These are phyloP conservation scores for Trichophyton equinum DNA, from an alignment of 2,329 filamentous ascomycete genomes.

Conservation along the genomic window DNA sequence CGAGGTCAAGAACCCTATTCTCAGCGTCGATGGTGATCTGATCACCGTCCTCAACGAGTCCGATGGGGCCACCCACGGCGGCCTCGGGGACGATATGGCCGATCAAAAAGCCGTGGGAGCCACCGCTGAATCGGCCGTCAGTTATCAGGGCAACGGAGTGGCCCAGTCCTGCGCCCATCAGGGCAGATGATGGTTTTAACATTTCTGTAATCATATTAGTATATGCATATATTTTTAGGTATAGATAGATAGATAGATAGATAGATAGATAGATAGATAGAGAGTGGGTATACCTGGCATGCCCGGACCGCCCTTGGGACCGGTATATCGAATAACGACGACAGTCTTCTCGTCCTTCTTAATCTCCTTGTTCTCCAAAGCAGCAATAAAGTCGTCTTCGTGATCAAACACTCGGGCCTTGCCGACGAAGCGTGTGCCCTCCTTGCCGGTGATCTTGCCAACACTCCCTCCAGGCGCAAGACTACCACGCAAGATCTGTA, in stretches of 20 bases:
- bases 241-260: no score
- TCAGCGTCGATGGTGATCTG: slow-evolving; percentile 75
- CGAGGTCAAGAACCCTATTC: slow-evolving; percentile 21
- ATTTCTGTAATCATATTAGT: slow-evolving; percentile 44
- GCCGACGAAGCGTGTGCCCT: slow-evolving; percentile 54
- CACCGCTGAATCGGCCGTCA: slow-evolving; percentile 71
- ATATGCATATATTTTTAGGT: neutral
- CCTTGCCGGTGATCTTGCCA: slow-evolving; percentile 66
- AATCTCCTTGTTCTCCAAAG: slow-evolving; percentile 55
- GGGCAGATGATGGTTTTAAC: slow-evolving; percentile 58
- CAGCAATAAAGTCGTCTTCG: slow-evolving; percentile 56
- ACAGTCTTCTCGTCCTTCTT: slow-evolving; percentile 67
- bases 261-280: no score
- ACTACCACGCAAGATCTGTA: slow-evolving; percentile 58
- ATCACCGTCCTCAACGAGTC: slow-evolving; percentile 68
- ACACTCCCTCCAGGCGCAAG: slow-evolving; percentile 59
- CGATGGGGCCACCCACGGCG: slow-evolving; percentile 77
- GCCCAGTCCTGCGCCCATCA: slow-evolving; percentile 61
- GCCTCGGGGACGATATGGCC: slow-evolving; percentile 69
- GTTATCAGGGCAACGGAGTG: slow-evolving; percentile 60
- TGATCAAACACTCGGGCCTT: slow-evolving; percentile 59
- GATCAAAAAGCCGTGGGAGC: slow-evolving; percentile 33
- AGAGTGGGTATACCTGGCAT: slow-evolving; percentile 39
- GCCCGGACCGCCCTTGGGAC: slow-evolving; percentile 59
- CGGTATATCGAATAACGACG: slow-evolving; percentile 62